Base-by-base conservation (phyloP, 2,329 filamentous ascomycete genomes). In the Coniochaeta ligniaria region DNA sequence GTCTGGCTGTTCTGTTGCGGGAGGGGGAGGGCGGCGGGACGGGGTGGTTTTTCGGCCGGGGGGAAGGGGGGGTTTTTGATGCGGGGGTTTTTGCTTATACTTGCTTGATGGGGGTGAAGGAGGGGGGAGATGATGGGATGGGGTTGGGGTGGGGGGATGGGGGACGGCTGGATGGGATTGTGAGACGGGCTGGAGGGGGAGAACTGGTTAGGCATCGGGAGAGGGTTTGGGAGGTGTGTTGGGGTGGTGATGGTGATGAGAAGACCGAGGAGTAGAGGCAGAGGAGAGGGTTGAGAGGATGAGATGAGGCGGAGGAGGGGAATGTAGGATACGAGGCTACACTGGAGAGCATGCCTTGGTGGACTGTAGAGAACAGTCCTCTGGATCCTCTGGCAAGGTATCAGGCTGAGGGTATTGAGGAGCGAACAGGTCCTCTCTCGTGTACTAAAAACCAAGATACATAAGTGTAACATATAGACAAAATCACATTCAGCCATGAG, bases 1-100 rank as follows among this genome's bases (percentile, higher is more conserved):
- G 81, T 9, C 73, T 86, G 6, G 76, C 76, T 2, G 66, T 72
- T 2, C 60, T 81, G 7, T 69, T 84, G 8, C 14, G 67, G 2
- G 62, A 63, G 33, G 63, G 59, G n/a, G n/a, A n/a, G n/a, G n/a
- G n/a, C n/a, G n/a, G n/a, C 35, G 57, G 41, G 20, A 65, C 60
- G 17, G 64, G 59, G 8, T 84, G 80, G 79, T 85, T 85, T 70
- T 83, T 83, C 60, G 77, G 70, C 26, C 68, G 63, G 70, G 72
- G 61, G 58, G 73, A 33, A 71, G 91, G 94, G 0, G 85, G 87
- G 0, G 70, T 94, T 26, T 94, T 98, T 67, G 95, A 99, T 74
- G 93, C 94, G 7, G 86, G 85, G 59, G 84, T 98, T 2, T 98
- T 97, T 75, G 87, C 92, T 3, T 99, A 97, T 73, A 93, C 91